Evolutionary conservation across 208 protist genomes (phyloP).

Genomic region (Trypanosoma caninum): DNA sequence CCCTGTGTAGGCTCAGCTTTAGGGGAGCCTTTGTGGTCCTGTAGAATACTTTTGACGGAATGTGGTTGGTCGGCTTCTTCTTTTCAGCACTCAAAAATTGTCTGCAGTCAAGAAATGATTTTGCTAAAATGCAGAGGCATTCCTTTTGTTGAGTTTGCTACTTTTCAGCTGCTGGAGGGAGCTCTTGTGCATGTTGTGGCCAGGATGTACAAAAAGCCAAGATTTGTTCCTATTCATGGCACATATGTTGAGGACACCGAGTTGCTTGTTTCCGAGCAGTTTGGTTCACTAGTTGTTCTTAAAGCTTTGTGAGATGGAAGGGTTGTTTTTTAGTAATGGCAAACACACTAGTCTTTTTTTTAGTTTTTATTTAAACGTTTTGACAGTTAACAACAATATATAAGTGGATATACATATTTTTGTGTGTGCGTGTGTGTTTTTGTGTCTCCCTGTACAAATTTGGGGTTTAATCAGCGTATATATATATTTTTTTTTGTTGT

Average conservation of each 20-base stretch:
- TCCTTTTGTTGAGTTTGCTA: slow-evolving; percentile 52
- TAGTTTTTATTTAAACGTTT: slow-evolving; percentile 4
- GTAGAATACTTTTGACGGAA: slow-evolving; percentile 65
- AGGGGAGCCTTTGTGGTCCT: slow-evolving; percentile 73
- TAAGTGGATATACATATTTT: no score
- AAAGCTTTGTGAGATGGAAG: slow-evolving; percentile 18
- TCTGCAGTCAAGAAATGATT: slow-evolving; percentile 40
- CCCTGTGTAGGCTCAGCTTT: slow-evolving; percentile 55
- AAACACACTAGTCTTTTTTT: slow-evolving; percentile 6
- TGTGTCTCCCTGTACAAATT: background rate
- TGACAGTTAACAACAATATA: no score
- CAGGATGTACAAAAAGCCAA: slow-evolving; percentile 67
- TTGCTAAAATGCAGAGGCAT: slow-evolving; percentile 58
- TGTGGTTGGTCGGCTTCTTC: slow-evolving; percentile 41
- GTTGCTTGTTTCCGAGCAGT: slow-evolving; percentile 70
- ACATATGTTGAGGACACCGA: slow-evolving; percentile 77
- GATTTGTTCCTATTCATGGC: slow-evolving; percentile 70
- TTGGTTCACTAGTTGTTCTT: slow-evolving; percentile 63
- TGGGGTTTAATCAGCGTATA: background rate
- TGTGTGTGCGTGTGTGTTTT: no score
- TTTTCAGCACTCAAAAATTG: background rate
- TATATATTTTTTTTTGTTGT: background rate
- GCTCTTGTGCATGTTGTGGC: slow-evolving; percentile 77
- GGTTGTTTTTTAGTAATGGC: slow-evolving; percentile 1
- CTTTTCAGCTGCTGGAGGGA: slow-evolving; percentile 45